Evolutionary conservation across 345 rosid species (phyloP).

Genomic region (Melaleuca alternifolia): DNA sequence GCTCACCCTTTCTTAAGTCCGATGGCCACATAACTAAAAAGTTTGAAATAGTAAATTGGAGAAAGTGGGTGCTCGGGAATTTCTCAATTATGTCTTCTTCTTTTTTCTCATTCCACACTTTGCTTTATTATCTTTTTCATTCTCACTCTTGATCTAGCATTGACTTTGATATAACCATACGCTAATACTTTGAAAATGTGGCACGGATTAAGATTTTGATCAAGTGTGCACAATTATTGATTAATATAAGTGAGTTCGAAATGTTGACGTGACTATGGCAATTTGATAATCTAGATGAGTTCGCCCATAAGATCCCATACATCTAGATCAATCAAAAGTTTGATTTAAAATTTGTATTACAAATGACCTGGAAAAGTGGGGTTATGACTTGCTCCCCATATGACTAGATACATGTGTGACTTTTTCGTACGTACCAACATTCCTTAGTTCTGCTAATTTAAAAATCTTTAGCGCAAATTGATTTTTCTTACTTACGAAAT

Average conservation of each 20-base stretch:
- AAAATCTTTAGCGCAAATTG: neutral
- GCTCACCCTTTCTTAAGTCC: neutral
- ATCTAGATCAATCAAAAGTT: neutral
- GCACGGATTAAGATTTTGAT: neutral
- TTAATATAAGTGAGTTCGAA: neutral
- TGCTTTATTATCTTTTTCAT: neutral
- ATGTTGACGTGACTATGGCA: neutral
- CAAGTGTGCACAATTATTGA: neutral
- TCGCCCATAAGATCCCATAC: neutral
- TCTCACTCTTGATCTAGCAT: neutral
- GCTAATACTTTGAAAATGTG: neutral
- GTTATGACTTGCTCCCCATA: neutral
- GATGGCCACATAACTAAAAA: neutral
- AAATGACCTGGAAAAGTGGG: neutral
- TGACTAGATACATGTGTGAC: neutral
- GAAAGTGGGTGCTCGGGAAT: neutral
- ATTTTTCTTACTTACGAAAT: neutral
- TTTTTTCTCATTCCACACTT: neutral
- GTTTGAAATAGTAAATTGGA: neutral
- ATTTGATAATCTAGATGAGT: no score
- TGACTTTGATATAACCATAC: neutral
- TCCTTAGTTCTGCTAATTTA: neutral
- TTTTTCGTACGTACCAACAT: neutral
- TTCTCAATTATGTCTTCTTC: neutral
- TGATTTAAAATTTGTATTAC: neutral